These are phyloP conservation scores for Ottelia alismoides DNA, from an alignment of 106 monocot species.

Conservation along the genomic window DNA sequence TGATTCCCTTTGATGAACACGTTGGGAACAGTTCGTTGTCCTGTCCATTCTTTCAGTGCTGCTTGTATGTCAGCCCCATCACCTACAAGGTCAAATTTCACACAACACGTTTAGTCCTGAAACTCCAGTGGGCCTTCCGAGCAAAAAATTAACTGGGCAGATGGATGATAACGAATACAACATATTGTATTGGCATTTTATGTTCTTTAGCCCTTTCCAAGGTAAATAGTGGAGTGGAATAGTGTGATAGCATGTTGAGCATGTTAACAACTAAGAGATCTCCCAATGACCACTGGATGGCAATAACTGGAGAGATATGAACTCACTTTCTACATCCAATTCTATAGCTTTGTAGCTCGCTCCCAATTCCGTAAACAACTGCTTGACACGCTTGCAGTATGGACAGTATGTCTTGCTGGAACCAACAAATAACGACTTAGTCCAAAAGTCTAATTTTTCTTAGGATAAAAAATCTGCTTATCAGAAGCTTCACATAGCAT, in stretches of 20 bases:
- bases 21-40: slow-evolving; percentile 16
- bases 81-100: slow-evolving; percentile 1
- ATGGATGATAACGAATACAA: no score
- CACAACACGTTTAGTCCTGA: not conserved
- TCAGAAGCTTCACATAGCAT: no score
- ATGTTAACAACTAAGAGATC: not conserved
- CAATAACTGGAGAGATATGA: not conserved
- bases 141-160: no score
- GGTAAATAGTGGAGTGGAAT: not conserved
- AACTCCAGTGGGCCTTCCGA: not conserved
- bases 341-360: not conserved
- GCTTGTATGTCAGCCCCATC: slow-evolving; percentile 18
- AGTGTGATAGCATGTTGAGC: not conserved
- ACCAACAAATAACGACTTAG: no score
- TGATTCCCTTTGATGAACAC: slow-evolving; percentile 22
- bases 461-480: no score
- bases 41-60: slow-evolving; percentile 1
- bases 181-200: not conserved
- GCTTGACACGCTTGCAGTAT: not conserved
- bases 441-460: no score
- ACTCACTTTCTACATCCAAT: slow-evolving; percentile 1
- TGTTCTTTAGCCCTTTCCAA: not conserved
- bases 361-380: slow-evolving; percentile 1
- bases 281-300: not conserved
- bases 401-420: slow-evolving; percentile 1